Evolutionary conservation across 2,329 filamentous ascomycete species (phyloP).

Genomic region (Tolypocladium endophyticum): DNA sequence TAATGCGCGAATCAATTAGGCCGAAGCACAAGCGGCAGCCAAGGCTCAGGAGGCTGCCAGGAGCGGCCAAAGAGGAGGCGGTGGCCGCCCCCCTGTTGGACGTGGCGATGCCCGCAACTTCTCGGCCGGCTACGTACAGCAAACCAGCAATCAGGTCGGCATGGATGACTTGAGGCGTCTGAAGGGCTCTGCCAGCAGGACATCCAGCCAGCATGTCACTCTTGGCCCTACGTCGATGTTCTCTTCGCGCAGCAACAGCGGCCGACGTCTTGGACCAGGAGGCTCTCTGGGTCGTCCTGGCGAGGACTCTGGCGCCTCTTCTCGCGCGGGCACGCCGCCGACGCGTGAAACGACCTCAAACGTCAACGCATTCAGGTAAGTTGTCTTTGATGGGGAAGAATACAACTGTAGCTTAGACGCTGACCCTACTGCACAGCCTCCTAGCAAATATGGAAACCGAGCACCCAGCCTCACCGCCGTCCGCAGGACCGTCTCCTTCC

Average conservation of each 20-base stretch:
- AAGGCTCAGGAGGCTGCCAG: conserved; percentile 67
- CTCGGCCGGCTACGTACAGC: conserved; percentile 60
- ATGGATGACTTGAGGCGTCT: conserved; percentile 87
- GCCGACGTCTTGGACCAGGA: conserved; percentile 68
- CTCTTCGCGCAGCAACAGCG: conserved; percentile 81
- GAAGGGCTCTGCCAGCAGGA: conserved; percentile 49
- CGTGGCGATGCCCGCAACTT: conserved; percentile 84
- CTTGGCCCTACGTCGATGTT: conserved; percentile 83
- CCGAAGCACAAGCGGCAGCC: conserved; percentile 65
- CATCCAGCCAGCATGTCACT: conserved; percentile 51
- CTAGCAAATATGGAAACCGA: conserved; percentile 52
- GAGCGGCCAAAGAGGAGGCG: conserved; percentile 54
- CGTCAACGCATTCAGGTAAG: conserved; percentile 91
- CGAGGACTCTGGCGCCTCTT: conserved; percentile 81
- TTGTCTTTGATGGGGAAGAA: background rate
- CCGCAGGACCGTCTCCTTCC: conserved; percentile 55
- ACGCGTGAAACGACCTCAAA: conserved; percentile 49
- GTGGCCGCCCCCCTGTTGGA: conserved; percentile 61
- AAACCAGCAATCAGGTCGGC: conserved; percentile 74
- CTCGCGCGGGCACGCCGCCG: conserved; percentile 81
- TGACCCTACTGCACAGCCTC: conserved; percentile 27
- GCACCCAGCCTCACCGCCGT: conserved; percentile 59
- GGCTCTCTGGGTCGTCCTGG: conserved; percentile 61
- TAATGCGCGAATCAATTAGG: conserved; percentile 27
- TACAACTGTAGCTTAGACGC: conserved; percentile 1